Evolutionary conservation across 2,329 filamentous ascomycete genomes (phyloP).

Genomic region (Alternaria sp.): DNA sequence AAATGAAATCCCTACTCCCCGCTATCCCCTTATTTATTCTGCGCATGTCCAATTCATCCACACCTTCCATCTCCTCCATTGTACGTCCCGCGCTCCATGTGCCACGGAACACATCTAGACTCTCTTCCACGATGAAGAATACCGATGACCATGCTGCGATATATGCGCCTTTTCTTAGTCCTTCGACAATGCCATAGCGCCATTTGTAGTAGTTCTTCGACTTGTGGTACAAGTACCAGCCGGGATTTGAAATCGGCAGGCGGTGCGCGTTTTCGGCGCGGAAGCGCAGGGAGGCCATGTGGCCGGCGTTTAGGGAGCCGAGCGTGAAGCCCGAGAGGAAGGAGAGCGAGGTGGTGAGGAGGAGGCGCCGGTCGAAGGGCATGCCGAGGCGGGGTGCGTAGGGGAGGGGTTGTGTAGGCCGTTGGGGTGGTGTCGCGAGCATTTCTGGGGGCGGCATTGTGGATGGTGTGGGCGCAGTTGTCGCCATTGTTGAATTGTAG

Average conservation of each 20-base stretch:
- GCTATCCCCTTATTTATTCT: conserved; percentile 36
- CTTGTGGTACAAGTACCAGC: conserved; percentile 99
- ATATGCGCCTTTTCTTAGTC: conserved; percentile 73
- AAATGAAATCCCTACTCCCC: conserved; percentile 70
- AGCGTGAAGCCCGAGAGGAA: conserved; percentile 73
- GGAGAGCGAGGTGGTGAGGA: conserved; percentile 67
- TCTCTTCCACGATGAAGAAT: conserved; percentile 84
- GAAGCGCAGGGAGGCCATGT: conserved; percentile 79
- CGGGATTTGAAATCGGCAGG: conserved; percentile 78
- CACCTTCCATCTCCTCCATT: conserved; percentile 44
- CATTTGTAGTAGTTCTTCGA: conserved; percentile 92
- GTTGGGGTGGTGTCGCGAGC: neutral
- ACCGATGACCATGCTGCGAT: conserved; percentile 75
- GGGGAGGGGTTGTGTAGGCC: neutral
- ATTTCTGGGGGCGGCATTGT: neutral
- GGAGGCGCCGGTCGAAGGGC: conserved; percentile 68
- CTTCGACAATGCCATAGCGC: conserved; percentile 78
- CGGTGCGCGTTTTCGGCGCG: conserved; percentile 96
- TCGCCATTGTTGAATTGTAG: conserved; percentile 4
- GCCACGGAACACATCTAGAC: conserved; percentile 72
- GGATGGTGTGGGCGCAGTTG: neutral
- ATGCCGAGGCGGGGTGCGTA: conserved; percentile 61
- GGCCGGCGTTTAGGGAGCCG: conserved; percentile 74
- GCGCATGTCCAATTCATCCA: conserved; percentile 42
- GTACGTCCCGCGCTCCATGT: conserved; percentile 53